Evolutionary conservation across 2,329 filamentous ascomycete genomes (phyloP).

Genomic region (Magnaporthiopsis incrustans): DNA sequence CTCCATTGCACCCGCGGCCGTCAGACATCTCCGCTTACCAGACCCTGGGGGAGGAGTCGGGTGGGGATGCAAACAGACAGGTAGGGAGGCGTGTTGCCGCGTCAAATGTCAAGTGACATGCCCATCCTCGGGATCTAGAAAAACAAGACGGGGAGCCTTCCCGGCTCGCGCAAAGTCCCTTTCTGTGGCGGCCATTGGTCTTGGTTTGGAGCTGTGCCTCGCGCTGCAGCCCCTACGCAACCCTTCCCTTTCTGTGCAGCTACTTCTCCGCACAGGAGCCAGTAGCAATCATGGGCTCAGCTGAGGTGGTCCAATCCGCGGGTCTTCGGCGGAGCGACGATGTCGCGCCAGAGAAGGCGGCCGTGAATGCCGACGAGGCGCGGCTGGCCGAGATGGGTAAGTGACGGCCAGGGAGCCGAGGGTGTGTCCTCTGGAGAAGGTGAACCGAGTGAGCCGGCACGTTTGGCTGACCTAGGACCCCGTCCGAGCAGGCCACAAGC

Average conservation of each 20-base stretch:
- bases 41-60: neutral
- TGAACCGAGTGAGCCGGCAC: neutral
- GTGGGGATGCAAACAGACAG: neutral
- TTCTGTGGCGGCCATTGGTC: neutral
- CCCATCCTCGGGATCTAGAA: no score
- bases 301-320: neutral
- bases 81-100: neutral
- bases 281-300: neutral
- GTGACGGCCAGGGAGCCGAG: neutral
- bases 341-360: neutral
- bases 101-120: neutral
- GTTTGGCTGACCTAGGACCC: neutral
- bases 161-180: no score
- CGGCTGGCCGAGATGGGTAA: constrained; percentile 7
- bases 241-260: neutral
- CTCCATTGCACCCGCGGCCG: no score
- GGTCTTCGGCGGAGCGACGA: neutral
- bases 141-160: neutral
- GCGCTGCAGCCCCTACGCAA: neutral
- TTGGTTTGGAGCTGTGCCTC: neutral
- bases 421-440: neutral
- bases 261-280: neutral
- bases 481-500: constrained; percentile 30
- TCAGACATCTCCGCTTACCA: neutral
- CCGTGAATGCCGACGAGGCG: constrained; percentile 7